Evolutionary conservation across 805 yeast species (phyloP), one percentile per base, ranked within the genome.

Genomic region (Schwanniomyces pseudopolymorphus): DNA sequence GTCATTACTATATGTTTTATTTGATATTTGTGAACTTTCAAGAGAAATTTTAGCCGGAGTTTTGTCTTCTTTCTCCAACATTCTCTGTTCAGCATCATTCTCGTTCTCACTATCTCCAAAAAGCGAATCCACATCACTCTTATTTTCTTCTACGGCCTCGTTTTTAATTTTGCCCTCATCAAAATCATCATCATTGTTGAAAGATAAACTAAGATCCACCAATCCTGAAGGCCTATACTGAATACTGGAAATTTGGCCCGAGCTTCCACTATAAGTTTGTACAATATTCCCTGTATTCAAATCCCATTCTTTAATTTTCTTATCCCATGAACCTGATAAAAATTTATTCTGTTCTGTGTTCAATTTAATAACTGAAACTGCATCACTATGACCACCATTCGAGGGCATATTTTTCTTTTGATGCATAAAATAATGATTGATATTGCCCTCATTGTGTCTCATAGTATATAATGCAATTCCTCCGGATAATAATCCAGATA

Each of bases 261-360:
- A 72, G 26, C 83, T 74, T 1, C 82, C 84, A 2, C 63, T 56
- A 58, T 74, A 89, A 22, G 74, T 63, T 10, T 74, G 74, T 2
- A 73, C 58, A 8, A 72, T 61, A 14, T 70, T 64, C 1, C 97
- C 97, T 0, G 85, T 78, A 53, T 88, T 78, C 49, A 94, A 71
- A 65, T 94, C 99, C 96, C 97, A 92, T 52, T 84, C 80, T 5
- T 82, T 63, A 1, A 92, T 77, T 17, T 78, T 72, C 64, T 81
- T 85, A 68, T 94, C 99, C 99, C 98, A 94, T 14, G 89, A 78
- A 0, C 96, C 97, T 43, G 94, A 84, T 16, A 92, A 55, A 40
- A 90, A 84, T 39, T 70, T 66, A 39, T 77, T 77, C 56, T 92
- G 92, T 6, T 67, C 67, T 27, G 74, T 69, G 59, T 83, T 87